Base-by-base conservation (phyloP, 176 grass and related monocot genomes). In the Poa annua region DNA sequence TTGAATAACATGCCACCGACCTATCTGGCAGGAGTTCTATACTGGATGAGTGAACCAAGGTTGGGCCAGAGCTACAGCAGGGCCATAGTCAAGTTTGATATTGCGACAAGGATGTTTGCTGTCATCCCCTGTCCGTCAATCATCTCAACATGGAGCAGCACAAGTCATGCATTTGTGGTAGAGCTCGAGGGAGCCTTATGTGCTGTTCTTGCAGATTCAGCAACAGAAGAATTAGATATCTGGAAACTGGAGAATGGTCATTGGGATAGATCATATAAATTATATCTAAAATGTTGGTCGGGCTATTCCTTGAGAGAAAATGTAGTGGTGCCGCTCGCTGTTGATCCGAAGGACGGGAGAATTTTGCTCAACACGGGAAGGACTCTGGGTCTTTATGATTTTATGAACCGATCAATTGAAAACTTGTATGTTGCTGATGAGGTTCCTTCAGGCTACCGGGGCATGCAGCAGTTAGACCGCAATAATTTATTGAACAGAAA, bases 21-120 rank as follows among this genome's bases (percentile, higher is more conserved):
- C 63, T 66, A 66, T 36, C 7, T 66, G 16, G 32, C 6, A 66
- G 32, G 63, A 66, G 6, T 66, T 16, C 1, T 66, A 16, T 66
- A 66, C 32, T 66, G 63, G 63, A 66, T 36, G 63, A 66, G 63
- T 36, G 63, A 66, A 66, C 63, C 63, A 8, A 66, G 63, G 63
- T 66, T 66, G 14, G 3, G 3, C 1, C 32, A 19, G 62, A 34
- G 11, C 15, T 16, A 65, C 17, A 7, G 17, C 7, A 66, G 63
- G 63, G 63, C 15, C 29, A 66, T 66, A 4, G 8, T 66, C 0
- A 10, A 3, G 3, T 66, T 66, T 3, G 63, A 66, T 6, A 17
- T 66, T 34, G 8, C 32, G 17, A 36, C 7, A 66, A 66, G 15
- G 32, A 66, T 36, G 63, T 66, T 66, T 66, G 62, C 2, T 66